Conservation (phyloP, 1,284 basidiomycete species). For the Cutaneotrichosporon cavernicola region DNA sequence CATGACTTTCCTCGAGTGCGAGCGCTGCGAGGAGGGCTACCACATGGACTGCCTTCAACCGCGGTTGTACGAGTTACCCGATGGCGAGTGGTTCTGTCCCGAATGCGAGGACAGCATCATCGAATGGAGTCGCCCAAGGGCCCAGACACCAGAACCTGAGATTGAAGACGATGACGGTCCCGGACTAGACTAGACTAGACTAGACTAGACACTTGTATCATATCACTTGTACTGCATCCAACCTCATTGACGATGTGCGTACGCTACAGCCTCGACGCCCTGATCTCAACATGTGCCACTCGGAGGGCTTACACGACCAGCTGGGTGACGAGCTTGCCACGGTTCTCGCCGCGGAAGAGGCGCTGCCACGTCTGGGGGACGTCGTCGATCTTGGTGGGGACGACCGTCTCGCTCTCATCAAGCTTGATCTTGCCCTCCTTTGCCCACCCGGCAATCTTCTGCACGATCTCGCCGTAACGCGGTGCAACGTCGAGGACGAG, state of each 20-base stretch:
- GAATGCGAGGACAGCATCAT: constrained; percentile 56
- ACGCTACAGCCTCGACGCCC: constrained; percentile 1
- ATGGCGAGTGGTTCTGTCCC: constrained; percentile 91
- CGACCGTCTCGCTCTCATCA: constrained; percentile 42
- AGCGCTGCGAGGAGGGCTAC: constrained; percentile 90
- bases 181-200: background rate
- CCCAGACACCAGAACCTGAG: background rate
- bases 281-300: background rate
- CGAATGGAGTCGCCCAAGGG: constrained; percentile 13
- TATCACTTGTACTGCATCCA: background rate
- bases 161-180: background rate
- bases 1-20: constrained; percentile 72
- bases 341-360: constrained; percentile 46
- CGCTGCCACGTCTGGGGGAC: constrained; percentile 42
- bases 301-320: constrained; percentile 18
- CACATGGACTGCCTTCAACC: constrained; percentile 79
- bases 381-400: constrained; percentile 43
- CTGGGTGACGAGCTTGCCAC: constrained; percentile 48
- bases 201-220: background rate
- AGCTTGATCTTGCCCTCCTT: constrained; percentile 40
- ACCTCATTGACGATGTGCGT: background rate
- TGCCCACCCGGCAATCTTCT: constrained; percentile 34
- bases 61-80: constrained; percentile 71
- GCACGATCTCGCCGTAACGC: constrained; percentile 25
- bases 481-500: constrained; percentile 47